Conservation (phyloP, 768 basidiomycete genomes). For the Lactarius trivialis region DNA sequence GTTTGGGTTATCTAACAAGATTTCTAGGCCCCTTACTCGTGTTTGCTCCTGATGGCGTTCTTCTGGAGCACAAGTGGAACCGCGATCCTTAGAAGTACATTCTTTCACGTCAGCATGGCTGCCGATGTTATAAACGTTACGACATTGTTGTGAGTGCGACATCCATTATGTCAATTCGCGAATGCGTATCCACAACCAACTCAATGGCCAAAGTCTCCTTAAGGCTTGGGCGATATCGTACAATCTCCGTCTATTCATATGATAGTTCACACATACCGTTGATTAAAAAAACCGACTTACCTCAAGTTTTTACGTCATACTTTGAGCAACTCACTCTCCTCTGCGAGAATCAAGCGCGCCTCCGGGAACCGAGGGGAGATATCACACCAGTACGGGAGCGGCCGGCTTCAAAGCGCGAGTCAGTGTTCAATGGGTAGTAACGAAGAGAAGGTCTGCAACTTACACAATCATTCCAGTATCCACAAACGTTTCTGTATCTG, state of each 20-base stretch:
- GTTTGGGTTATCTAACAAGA: not conserved
- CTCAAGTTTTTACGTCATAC: not conserved
- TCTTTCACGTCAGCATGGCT: not conserved
- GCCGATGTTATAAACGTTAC: not conserved
- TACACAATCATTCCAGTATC: slow-evolving; percentile 18
- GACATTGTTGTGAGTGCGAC: not conserved
- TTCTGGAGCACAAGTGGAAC: not conserved
- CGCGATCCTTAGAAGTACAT: not conserved
- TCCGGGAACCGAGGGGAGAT: slow-evolving; percentile 11
- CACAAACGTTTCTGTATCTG: not conserved
- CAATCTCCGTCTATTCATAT: too few relatives aligned
- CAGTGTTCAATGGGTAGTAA: not conserved
- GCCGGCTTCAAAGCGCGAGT: not conserved
- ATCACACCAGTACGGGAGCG: not conserved
- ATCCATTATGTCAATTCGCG: not conserved
- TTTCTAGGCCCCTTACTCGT: not conserved
- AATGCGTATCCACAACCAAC: not conserved
- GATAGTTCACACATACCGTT: too few relatives aligned
- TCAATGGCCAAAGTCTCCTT: not conserved
- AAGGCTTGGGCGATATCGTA: not conserved
- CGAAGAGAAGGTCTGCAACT: not conserved
- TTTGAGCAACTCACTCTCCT: slow-evolving; percentile 3
- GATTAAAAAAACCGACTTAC: too few relatives aligned
- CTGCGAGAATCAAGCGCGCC: not conserved
- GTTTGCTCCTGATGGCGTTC: not conserved